A percentile compares a stretch with the other conserved stretches of the same genome.
These are phyloP conservation scores for Mitragyna speciosa DNA, from an alignment of 257 asterid genomes.

Conservation along the genomic window DNA sequence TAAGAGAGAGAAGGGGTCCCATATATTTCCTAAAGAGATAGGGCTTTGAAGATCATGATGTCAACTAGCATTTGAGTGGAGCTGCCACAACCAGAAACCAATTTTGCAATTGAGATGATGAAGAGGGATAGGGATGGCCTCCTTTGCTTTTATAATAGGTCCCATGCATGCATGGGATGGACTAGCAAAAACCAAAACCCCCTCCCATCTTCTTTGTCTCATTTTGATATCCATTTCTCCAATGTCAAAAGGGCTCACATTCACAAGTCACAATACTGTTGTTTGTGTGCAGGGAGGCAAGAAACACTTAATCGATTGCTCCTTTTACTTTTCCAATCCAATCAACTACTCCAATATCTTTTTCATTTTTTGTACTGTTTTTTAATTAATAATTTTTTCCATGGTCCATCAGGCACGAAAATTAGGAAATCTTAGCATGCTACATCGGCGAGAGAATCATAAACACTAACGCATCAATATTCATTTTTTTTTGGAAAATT, in stretches of 20 bases:
- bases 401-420: neutral
- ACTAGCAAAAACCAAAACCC: neutral
- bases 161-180: constrained; percentile 1
- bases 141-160: neutral
- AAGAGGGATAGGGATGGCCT: neutral
- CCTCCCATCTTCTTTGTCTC: neutral
- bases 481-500: too few relatives aligned
- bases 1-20: neutral
- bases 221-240: neutral
- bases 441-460: too few relatives aligned
- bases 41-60: neutral
- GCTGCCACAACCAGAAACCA: neutral
- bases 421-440: neutral
- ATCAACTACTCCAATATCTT: neutral
- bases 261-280: constrained; percentile 8
- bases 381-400: neutral
- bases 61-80: neutral
- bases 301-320: neutral
- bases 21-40: neutral
- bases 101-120: neutral
- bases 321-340: neutral
- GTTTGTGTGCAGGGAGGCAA: neutral
- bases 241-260: constrained; percentile 5
- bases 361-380: neutral
- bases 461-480: too few relatives aligned